Conservation (phyloP, 306 rosid genomes). For the Rosa lucieae region DNA sequence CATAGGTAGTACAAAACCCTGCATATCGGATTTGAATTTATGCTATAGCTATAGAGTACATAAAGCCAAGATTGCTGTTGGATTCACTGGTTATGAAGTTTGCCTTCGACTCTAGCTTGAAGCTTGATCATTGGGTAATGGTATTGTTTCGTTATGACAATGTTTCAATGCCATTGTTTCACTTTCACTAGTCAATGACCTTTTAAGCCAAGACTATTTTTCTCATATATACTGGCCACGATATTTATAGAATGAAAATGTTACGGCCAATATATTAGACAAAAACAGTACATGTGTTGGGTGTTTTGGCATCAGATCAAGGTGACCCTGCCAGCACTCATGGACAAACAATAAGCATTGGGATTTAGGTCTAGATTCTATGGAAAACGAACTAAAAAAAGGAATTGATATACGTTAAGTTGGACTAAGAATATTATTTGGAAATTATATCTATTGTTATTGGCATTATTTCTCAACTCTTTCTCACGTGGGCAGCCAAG, state of each 20-base stretch:
- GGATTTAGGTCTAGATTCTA: constrained; percentile 13
- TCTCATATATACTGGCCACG: not conserved
- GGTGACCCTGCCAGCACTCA: constrained; percentile 21
- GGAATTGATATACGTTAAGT: not conserved
- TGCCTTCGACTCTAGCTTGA: no score
- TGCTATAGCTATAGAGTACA: no score
- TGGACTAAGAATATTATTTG: not conserved
- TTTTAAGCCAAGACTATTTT: no score
- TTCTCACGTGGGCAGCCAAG: constrained; percentile 13
- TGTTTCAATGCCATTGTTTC: no score
- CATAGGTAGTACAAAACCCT: no score
- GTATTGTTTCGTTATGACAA: no score
- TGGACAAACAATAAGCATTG: not conserved
- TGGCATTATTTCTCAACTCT: not conserved
- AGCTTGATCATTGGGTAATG: no score
- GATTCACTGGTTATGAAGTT: no score
- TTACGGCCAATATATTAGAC: constrained; percentile 33
- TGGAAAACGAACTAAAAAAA: not conserved
- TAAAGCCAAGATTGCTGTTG: no score
- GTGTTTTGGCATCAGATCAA: constrained; percentile 36
- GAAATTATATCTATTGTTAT: not conserved
- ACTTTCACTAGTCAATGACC: no score
- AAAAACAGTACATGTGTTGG: constrained; percentile 53
- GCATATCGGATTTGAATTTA: no score
- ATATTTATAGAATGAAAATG: not conserved